Evolutionary conservation across 495 filamentous ascomycete genomes (phyloP).

Genomic region (Gamarada debralockiae): DNA sequence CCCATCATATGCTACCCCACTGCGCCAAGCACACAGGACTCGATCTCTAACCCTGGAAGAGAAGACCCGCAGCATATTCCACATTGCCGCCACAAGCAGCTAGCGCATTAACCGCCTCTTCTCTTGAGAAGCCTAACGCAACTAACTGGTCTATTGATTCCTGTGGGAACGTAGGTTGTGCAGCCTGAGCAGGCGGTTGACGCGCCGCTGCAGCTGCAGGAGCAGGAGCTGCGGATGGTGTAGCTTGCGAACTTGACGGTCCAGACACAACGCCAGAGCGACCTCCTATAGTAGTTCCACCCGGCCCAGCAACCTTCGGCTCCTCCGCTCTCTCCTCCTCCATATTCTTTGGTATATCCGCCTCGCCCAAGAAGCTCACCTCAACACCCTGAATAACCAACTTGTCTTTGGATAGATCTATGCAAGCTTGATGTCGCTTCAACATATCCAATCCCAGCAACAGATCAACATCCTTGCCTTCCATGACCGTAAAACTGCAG

Average conservation of each 20-base stretch:
- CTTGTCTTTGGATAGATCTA: constrained; percentile 77
- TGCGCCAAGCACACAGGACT: too few species aligned
- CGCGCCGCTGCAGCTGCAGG: constrained; percentile 16
- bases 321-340: constrained; percentile 74
- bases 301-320: constrained; percentile 80
- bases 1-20: neutral
- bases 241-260: constrained; percentile 26
- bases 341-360: constrained; percentile 80
- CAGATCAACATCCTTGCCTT: constrained; percentile 95
- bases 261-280: constrained; percentile 75
- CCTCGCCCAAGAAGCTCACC: constrained; percentile 86
- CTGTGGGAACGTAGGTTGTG: constrained; percentile 44
- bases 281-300: constrained; percentile 79
- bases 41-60: constrained; percentile 53
- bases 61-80: constrained; percentile 77
- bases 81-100: constrained; percentile 82
- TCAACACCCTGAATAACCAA: constrained; percentile 85
- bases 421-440: constrained; percentile 86
- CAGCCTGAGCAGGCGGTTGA: constrained; percentile 22
- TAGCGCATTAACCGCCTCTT: constrained; percentile 74
- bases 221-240: constrained; percentile 31
- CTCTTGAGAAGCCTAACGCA: constrained; percentile 72
- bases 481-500: constrained; percentile 99
- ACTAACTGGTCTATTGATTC: constrained; percentile 68
- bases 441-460: constrained; percentile 95